These are phyloP conservation scores for Stephanodiscus triporus DNA, from an alignment of 108 stramenopile genomes.

Conservation along the genomic window DNA sequence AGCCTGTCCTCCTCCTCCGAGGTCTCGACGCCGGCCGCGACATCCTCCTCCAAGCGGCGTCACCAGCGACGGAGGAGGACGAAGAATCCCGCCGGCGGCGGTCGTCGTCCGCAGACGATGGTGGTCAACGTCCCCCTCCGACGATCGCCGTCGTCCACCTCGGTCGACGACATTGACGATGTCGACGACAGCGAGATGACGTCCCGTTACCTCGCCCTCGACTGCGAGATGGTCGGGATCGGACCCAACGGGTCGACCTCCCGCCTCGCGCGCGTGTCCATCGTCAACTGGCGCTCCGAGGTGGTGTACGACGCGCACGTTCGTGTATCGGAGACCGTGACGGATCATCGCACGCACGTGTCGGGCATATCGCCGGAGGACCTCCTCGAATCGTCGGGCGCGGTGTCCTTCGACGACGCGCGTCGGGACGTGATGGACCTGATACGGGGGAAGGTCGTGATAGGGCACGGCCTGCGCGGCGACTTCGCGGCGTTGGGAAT, in stretches of 20 bases:
- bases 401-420: constrained; percentile 66
- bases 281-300: constrained; percentile 78
- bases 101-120: not conserved
- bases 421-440: constrained; percentile 64
- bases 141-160: not conserved
- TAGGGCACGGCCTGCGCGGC: constrained; percentile 90
- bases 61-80: not conserved
- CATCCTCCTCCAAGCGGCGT: constrained; percentile 8
- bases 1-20: not conserved
- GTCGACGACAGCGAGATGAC: constrained; percentile 26
- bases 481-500: constrained; percentile 82
- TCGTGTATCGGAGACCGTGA: constrained; percentile 74
- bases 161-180: not conserved
- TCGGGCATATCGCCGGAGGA: constrained; percentile 71
- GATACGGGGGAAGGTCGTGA: constrained; percentile 81
- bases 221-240: constrained; percentile 95
- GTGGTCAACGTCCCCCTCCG: not conserved
- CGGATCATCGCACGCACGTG: constrained; percentile 88
- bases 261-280: constrained; percentile 72
- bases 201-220: constrained; percentile 75
- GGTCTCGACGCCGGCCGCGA: not conserved
- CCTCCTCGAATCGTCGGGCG: constrained; percentile 24
- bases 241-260: constrained; percentile 48
- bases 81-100: not conserved
- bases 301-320: constrained; percentile 77